Percentiles rank a stretch among this genome's conserved stretches.
phyloP scores from a whole-genome alignment of 2,329 filamentous ascomycete genomes.

The Pseudomassariella vexata region DNA sequence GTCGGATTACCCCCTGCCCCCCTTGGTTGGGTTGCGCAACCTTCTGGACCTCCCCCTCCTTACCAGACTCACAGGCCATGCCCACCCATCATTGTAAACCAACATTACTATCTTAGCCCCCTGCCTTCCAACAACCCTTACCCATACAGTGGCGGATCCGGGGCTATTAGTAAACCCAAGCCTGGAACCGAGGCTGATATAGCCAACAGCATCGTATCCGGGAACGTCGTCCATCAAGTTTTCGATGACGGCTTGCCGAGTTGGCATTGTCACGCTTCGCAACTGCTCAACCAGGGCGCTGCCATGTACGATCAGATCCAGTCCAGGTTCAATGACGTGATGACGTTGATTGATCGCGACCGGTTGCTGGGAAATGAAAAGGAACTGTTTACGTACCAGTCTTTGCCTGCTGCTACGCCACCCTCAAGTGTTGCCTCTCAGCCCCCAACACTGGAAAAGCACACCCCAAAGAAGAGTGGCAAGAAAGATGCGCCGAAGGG shows the following conservation, averaged over 20 bases:
- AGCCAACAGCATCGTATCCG: constrained; percentile 33
- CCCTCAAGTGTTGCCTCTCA: no score
- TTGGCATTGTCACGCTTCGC: constrained; percentile 36
- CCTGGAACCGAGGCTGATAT: constrained; percentile 36
- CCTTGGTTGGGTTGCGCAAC: constrained; percentile 12
- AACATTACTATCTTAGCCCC: constrained; percentile 41
- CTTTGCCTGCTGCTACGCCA: constrained; percentile 10
- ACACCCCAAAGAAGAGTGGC: constrained; percentile 20
- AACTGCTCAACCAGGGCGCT: constrained; percentile 39
- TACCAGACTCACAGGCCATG: constrained; percentile 21
- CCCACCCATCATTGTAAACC: constrained; percentile 43
- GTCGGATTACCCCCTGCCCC: constrained; percentile 17
- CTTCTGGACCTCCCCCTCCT: constrained; percentile 13
- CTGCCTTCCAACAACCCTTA: constrained; percentile 13
- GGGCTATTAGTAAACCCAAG: constrained; percentile 27
- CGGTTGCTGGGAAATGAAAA: constrained; percentile 45
- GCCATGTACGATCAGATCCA: constrained; percentile 54
- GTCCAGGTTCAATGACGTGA: constrained; percentile 58
- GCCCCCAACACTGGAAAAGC: constrained; percentile 11
- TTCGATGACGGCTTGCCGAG: constrained; percentile 37
- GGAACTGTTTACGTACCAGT: constrained; percentile 41
- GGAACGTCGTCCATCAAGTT: constrained; percentile 26
- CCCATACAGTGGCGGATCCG: constrained; percentile 11
- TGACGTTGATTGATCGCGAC: constrained; percentile 68
- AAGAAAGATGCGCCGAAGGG: constrained; percentile 29